These are phyloP conservation scores for Pseudopithomyces maydicus DNA, from an alignment of 2,329 filamentous ascomycete genomes.

Conservation along the genomic window DNA sequence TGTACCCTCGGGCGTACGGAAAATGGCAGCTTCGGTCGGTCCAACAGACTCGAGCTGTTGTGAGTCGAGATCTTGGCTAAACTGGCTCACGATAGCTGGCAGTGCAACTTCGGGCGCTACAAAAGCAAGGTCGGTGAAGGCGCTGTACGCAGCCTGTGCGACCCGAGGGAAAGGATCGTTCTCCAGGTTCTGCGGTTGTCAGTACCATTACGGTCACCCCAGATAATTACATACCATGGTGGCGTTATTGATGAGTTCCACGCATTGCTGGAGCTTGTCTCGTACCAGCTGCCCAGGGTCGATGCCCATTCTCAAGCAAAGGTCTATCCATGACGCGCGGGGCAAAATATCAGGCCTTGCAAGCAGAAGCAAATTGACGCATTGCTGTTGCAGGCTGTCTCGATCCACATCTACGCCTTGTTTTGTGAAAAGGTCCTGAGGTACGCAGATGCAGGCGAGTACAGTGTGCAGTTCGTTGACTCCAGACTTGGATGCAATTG, in stretches of 20 bases:
- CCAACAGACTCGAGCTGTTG: slow-evolving; percentile 73
- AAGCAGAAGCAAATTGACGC: slow-evolving; percentile 77
- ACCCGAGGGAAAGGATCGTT: slow-evolving; percentile 46
- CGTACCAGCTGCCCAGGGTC: slow-evolving; percentile 82
- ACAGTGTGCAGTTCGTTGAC: slow-evolving; percentile 66
- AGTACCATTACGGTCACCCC: slow-evolving; percentile 14
- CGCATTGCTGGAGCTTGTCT: slow-evolving; percentile 65
- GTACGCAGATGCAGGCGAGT: slow-evolving; percentile 67
- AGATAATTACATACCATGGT: slow-evolving; percentile 56
- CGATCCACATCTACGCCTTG: slow-evolving; percentile 52
- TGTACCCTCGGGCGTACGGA: slow-evolving; percentile 85
- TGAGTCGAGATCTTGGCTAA: slow-evolving; percentile 74
- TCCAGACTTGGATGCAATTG: slow-evolving; percentile 67
- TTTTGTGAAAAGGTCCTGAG: slow-evolving; percentile 56
- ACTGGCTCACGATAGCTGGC: slow-evolving; percentile 73
- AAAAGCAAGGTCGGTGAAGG: slow-evolving; percentile 89
- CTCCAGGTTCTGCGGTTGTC: slow-evolving; percentile 19
- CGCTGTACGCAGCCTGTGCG: slow-evolving; percentile 76
- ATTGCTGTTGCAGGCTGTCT: slow-evolving; percentile 67
- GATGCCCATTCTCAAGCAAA: slow-evolving; percentile 77
- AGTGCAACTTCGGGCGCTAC: slow-evolving; percentile 85
- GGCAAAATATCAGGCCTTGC: slow-evolving; percentile 79
- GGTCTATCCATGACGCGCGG: slow-evolving; percentile 82
- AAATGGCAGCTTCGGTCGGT: slow-evolving; percentile 89
- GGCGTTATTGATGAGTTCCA: slow-evolving; percentile 67